A percentile compares a stretch with the other conserved stretches of the same genome.
These are phyloP conservation scores for Aschersonia sp. DNA, from an alignment of 2,329 filamentous ascomycete species.

Conservation along the genomic window DNA sequence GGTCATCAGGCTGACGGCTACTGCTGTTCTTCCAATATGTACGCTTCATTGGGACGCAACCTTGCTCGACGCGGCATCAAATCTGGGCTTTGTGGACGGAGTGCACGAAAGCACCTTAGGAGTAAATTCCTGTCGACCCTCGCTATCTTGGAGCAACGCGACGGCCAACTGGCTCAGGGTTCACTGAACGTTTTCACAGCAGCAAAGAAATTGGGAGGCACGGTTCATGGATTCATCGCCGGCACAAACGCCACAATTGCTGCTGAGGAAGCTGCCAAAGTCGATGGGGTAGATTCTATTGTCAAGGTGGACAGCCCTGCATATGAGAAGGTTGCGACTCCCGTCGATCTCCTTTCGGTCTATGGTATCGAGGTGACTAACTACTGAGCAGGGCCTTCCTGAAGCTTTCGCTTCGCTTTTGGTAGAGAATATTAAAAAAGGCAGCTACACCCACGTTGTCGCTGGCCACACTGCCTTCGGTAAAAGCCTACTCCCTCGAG, in stretches of 20 bases:
- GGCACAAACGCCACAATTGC: constrained; percentile 62
- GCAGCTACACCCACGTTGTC: constrained; percentile 83
- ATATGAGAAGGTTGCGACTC: constrained; percentile 70
- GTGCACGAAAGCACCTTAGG: background rate
- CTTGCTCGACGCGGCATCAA: background rate
- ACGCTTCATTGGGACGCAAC: too few species aligned
- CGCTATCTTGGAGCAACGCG: constrained; percentile 81
- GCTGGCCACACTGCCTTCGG: constrained; percentile 90
- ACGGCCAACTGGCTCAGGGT: constrained; percentile 70
- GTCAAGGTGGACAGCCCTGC: constrained; percentile 76
- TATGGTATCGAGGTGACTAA: constrained; percentile 2
- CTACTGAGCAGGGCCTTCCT: constrained; percentile 52
- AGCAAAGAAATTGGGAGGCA: constrained; percentile 71
- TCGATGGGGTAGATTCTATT: constrained; percentile 83
- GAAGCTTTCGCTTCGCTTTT: constrained; percentile 92
- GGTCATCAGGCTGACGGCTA: too few species aligned
- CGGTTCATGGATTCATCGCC: constrained; percentile 77
- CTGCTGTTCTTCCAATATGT: too few species aligned
- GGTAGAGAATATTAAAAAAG: constrained; percentile 93
- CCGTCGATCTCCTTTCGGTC: background rate
- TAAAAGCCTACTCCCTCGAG: constrained; percentile 84
- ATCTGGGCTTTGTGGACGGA: background rate
- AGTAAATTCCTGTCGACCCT: constrained; percentile 58
- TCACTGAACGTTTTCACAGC: constrained; percentile 79
- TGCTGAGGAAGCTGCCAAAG: constrained; percentile 75